phyloP scores from a whole-genome alignment of 2,329 filamentous ascomycete genomes.

The Exophiala spinifera region DNA sequence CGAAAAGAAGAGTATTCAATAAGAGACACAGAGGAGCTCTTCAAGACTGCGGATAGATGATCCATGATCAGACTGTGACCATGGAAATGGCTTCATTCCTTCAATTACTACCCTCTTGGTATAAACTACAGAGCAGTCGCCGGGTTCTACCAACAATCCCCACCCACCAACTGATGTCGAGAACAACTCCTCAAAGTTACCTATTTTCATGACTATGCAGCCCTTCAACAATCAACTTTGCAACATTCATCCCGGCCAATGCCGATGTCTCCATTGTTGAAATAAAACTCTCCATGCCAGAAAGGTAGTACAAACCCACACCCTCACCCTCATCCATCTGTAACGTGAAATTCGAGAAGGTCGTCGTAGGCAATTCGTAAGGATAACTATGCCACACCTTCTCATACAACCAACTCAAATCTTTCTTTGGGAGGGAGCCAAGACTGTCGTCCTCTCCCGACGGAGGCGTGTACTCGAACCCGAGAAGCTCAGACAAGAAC shows the following conservation, averaged over 20 bases:
- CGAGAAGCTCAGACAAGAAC: constrained; percentile 52
- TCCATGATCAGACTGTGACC: no score
- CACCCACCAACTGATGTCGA: no score
- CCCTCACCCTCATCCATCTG: neutral
- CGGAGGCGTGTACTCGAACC: constrained; percentile 33
- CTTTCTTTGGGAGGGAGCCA: constrained; percentile 33
- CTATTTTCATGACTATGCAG: no score
- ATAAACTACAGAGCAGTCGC: no score
- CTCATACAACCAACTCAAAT: constrained; percentile 73
- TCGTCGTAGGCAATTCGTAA: constrained; percentile 75
- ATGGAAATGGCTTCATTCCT: no score
- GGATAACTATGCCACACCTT: constrained; percentile 84
- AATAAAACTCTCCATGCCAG: constrained; percentile 84
- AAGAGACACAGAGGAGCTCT: no score
- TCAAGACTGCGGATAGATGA: no score
- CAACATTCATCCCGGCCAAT: constrained; percentile 70
- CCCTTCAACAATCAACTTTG: constrained; percentile 52
- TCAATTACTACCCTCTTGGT: no score
- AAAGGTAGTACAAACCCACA: constrained; percentile 53
- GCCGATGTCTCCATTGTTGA: constrained; percentile 97
- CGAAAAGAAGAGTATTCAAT: no score
- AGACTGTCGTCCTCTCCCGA: constrained; percentile 18
- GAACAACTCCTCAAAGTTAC: no score
- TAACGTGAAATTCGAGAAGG: constrained; percentile 72
- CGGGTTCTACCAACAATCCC: no score